Evolutionary conservation across 768 basidiomycete species (phyloP), one percentile per base, ranked within the genome.

Genomic region (Xerocomellus amylosporus): DNA sequence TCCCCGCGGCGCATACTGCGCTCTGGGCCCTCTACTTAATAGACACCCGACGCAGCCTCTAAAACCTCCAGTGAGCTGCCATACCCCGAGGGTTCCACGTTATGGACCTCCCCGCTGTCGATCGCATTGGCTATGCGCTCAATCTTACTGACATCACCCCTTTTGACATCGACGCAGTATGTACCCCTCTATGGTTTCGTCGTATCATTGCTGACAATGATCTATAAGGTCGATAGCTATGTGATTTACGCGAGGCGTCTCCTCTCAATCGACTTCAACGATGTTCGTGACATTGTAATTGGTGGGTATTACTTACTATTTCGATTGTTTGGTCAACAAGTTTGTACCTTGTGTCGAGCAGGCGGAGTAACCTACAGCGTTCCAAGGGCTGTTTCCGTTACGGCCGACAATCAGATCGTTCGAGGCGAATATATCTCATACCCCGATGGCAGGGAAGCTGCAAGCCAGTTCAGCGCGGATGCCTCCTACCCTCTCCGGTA

Each of bases 41-140:
- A 44, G 43, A 44, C 28, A 44, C 28, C 10, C n/a, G 10, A 12
- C 17, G 2, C 8, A 19, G 17, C 24, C 26, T 10, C 43, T 30
- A 13, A 5, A 15, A 5, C 42, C 26, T 12, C 42, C 15, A 28
- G 26, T 2, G 17, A 28, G 17, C 10, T 28, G 15, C 15, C 26
- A 10, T 12, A n/a, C 41, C 3, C 41, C 8, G 4, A 42, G 17
- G 6, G 17, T n/a, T n/a, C 36, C 8, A 37, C 36, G 17, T 9
- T 13, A 44, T 44, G 43, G 43, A 52, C n/a, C 51, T 52, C 26
- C 51, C 51, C 15, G 51, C 51, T 20, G 34, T 52, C 28, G 54
- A 55, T n/a, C 54, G 47, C 30, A 48, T 55, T 43, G 54, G 54
- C 9, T 55, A 55, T 37, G 47, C 48, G 1, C 12, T 55, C 48